Evolutionary conservation across 75 land plant species (phyloP).

Genomic region (Gnetum montanum): DNA sequence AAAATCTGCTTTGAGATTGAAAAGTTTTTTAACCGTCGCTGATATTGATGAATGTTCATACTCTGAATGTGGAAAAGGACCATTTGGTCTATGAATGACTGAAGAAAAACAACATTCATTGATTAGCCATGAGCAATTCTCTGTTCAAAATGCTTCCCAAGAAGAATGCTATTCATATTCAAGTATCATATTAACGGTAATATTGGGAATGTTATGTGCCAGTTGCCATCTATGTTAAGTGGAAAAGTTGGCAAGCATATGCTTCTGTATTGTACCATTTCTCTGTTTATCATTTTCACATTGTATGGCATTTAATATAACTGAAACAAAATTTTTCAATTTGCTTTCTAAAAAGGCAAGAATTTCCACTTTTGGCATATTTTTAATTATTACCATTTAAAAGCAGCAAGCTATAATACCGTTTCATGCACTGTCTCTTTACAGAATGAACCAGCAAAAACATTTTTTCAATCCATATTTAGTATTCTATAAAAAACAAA

Average conservation of each 20-base stretch:
- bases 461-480: too few species aligned
- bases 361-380: too few species aligned
- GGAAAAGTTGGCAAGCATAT: background rate
- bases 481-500: too few species aligned
- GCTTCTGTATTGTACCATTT: background rate
- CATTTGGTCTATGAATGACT: constrained; percentile 75
- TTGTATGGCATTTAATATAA: too few species aligned
- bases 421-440: too few species aligned
- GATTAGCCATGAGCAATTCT: background rate
- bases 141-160: too few species aligned
- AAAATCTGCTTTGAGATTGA: constrained; percentile 60
- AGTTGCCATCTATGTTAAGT: background rate
- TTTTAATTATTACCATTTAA: too few species aligned
- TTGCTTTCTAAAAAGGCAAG: too few species aligned
- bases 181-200: background rate
- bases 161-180: background rate
- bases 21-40: constrained; percentile 79
- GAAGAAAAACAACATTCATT: constrained; percentile 15
- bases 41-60: constrained; percentile 91
- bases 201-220: background rate
- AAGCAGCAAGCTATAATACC: too few species aligned
- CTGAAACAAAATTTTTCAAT: too few species aligned
- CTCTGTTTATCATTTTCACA: background rate
- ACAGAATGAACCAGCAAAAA: too few species aligned
- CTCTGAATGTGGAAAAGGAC: constrained; percentile 68